Percentiles rank a stretch among this genome's conserved stretches.
phyloP scores from a whole-genome alignment of 2,329 filamentous ascomycete species.

The Diplodia scrobiculata region DNA sequence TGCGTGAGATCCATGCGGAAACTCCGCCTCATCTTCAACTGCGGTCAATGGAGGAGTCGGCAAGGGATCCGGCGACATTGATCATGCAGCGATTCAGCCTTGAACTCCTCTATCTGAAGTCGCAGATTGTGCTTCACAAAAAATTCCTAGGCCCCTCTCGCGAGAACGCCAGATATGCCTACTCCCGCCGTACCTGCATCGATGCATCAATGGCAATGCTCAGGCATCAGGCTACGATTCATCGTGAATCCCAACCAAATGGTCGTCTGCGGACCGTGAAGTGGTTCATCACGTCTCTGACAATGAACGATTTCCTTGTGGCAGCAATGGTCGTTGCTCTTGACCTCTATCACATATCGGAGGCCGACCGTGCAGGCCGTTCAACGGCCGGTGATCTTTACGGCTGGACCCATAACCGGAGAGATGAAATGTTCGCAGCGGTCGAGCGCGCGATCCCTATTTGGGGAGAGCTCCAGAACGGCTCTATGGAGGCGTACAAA shows the following conservation, averaged over 20 bases:
- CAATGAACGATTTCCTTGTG: conserved; percentile 81
- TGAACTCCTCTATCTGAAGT: conserved; percentile 84
- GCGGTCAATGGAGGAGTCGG: conserved; percentile 71
- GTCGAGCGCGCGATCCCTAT: conserved; percentile 74
- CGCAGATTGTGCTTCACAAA: conserved; percentile 83
- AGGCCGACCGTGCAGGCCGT: conserved; percentile 46
- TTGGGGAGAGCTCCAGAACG: conserved; percentile 75
- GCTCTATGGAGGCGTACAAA: conserved; percentile 88
- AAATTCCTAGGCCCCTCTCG: conserved; percentile 80
- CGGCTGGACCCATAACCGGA: conserved; percentile 52
- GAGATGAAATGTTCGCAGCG: conserved; percentile 73
- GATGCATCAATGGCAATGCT: conserved; percentile 84
- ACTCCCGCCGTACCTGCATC: conserved; percentile 80
- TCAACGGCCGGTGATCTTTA: conserved; percentile 44
- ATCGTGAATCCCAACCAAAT: conserved; percentile 70
- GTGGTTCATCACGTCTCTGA: conserved; percentile 78
- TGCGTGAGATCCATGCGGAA: conserved; percentile 61
- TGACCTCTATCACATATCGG: conserved; percentile 72
- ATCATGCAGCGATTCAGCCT: conserved; percentile 83
- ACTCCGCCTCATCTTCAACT: conserved; percentile 80
- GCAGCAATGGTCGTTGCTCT: conserved; percentile 82
- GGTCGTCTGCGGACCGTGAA: conserved; percentile 72
- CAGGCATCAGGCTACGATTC: conserved; percentile 72
- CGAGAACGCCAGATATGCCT: conserved; percentile 77
- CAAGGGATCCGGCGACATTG: conserved; percentile 66